phyloP scores from a whole-genome alignment of 768 basidiomycete genomes.

The Sutorius australiensis region DNA sequence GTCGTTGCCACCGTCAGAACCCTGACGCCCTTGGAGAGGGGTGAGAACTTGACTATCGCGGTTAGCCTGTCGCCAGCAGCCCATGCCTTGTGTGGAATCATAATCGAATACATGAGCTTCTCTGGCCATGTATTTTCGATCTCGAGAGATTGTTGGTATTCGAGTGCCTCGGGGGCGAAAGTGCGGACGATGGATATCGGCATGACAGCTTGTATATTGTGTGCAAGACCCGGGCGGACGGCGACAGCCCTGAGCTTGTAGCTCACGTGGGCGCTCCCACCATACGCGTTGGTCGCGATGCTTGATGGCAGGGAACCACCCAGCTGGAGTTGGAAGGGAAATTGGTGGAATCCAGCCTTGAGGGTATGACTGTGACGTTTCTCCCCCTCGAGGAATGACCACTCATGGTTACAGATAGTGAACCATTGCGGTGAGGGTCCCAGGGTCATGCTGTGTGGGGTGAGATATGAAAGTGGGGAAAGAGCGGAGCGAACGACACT shows the following conservation, averaged over 20 bases:
- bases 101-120: constrained; percentile 93
- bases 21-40: constrained; percentile 77
- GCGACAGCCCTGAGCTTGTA: constrained; percentile 90
- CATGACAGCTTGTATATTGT: constrained; percentile 58
- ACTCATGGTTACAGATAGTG: constrained; percentile 76
- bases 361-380: constrained; percentile 79
- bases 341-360: constrained; percentile 91
- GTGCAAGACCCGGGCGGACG: constrained; percentile 69
- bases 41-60: constrained; percentile 81
- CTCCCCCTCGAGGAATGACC: constrained; percentile 88
- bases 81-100: constrained; percentile 95
- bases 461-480: neutral
- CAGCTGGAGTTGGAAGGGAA: constrained; percentile 87
- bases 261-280: constrained; percentile 60
- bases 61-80: constrained; percentile 84
- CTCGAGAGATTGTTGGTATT: constrained; percentile 94
- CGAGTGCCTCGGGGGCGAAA: constrained; percentile 77
- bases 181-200: constrained; percentile 70
- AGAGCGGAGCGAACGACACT: constrained; percentile 26
- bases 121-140: constrained; percentile 97
- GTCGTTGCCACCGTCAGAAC: constrained; percentile 64
- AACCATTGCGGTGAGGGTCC: constrained; percentile 46
- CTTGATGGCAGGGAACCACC: constrained; percentile 84
- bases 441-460: constrained; percentile 17
- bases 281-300: constrained; percentile 47